Conservation (phyloP, 495 filamentous ascomycete species). For the Neurospora discreta region DNA sequence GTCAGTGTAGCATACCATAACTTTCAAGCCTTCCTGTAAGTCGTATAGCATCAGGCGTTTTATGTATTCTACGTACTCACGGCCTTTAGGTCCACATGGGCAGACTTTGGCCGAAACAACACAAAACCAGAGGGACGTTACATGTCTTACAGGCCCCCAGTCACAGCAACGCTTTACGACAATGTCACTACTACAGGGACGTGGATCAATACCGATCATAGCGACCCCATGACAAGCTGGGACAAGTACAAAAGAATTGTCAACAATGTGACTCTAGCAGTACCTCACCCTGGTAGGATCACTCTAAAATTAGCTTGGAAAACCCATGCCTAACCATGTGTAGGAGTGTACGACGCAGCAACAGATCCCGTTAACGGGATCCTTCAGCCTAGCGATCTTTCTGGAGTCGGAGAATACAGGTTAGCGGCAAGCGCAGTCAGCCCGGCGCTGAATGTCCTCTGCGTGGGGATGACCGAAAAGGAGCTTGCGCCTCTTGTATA, state of each 20-base stretch:
- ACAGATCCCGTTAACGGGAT: conserved; percentile 49
- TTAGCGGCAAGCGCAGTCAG: conserved; percentile 54
- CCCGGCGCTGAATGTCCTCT: conserved; percentile 58
- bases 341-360: conserved; percentile 49
- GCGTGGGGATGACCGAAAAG: conserved; percentile 44
- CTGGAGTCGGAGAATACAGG: conserved; percentile 53
- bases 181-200: conserved; percentile 51
- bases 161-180: conserved; percentile 47
- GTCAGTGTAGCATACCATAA: conserved; percentile 19
- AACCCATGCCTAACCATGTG: not conserved
- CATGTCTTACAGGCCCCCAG: conserved; percentile 35
- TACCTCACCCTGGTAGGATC: conserved; percentile 46
- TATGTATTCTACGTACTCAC: not conserved
- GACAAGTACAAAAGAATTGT: conserved; percentile 38
- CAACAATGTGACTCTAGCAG: conserved; percentile 63
- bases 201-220: conserved; percentile 44
- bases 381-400: conserved; percentile 51
- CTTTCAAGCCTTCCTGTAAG: conserved; percentile 21
- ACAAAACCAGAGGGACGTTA: conserved; percentile 25
- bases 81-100: conserved; percentile 30
- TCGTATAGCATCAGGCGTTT: not conserved
- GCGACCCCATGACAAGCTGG: conserved; percentile 37
- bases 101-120: conserved; percentile 20
- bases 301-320: too few species aligned
- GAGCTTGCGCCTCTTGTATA: conserved; percentile 56